These are phyloP conservation scores for Dothideomycetes sp. DNA, from an alignment of 2,329 filamentous ascomycete genomes.

Conservation along the genomic window DNA sequence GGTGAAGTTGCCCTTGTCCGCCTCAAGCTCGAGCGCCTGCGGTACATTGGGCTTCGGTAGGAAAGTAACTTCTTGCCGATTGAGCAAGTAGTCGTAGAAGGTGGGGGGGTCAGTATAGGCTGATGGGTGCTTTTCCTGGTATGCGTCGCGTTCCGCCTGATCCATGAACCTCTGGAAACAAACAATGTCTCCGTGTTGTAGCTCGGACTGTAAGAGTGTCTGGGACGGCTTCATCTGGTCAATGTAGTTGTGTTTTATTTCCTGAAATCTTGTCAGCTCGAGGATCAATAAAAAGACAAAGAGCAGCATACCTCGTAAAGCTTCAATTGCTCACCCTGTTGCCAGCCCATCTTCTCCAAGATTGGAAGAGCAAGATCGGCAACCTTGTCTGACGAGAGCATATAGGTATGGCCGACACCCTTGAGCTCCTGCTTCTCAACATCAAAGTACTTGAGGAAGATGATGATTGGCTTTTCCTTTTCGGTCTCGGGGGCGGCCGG, in stretches of 20 bases:
- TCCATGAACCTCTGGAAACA: slow-evolving; percentile 69
- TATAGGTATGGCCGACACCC: slow-evolving; percentile 76
- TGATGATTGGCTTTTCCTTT: slow-evolving; percentile 51
- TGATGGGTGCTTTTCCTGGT: slow-evolving; percentile 9
- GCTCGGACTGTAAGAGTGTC: slow-evolving; percentile 79
- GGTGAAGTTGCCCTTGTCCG: slow-evolving; percentile 54
- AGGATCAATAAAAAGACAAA: neutral
- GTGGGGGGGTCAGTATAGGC: slow-evolving; percentile 59
- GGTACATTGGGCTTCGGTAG: slow-evolving; percentile 44
- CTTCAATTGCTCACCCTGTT: slow-evolving; percentile 57
- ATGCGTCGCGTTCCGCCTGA: slow-evolving; percentile 32
- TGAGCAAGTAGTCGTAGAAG: slow-evolving; percentile 88
- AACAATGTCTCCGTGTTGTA: slow-evolving; percentile 94
- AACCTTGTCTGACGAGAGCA: slow-evolving; percentile 78
- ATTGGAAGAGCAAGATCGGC: slow-evolving; percentile 73
- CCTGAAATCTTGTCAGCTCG: slow-evolving; percentile 66
- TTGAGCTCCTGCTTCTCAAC: slow-evolving; percentile 60
- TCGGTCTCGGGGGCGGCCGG: slow-evolving; percentile 26
- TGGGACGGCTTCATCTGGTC: slow-evolving; percentile 87
- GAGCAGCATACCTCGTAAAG: slow-evolving; percentile 59
- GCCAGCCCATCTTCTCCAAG: slow-evolving; percentile 75
- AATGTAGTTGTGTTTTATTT: slow-evolving; percentile 98
- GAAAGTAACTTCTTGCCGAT: slow-evolving; percentile 71
- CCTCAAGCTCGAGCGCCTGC: slow-evolving; percentile 20
- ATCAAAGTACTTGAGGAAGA: slow-evolving; percentile 92